Conservation (phyloP, 2,329 filamentous ascomycete species). For the Colletotrichum sp. region DNA sequence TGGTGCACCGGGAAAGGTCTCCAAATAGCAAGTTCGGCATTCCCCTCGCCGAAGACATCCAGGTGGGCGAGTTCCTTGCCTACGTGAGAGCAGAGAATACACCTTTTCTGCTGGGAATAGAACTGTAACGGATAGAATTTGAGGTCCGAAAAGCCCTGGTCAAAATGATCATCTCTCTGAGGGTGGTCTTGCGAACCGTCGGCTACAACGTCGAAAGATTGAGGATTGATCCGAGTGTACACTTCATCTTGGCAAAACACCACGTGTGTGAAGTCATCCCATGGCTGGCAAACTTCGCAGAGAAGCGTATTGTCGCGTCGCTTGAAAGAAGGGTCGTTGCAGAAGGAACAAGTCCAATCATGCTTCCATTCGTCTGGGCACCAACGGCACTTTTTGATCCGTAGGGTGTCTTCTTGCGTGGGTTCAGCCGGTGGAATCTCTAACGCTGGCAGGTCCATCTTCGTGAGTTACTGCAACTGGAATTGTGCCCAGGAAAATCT, state of each 20-base stretch:
- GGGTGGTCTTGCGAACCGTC: not conserved
- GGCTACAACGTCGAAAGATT: not conserved
- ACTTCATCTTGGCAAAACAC: not conserved
- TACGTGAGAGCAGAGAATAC: not conserved
- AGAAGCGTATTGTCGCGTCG: not conserved
- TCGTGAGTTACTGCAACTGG: accelerated
- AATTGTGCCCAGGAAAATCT: not conserved
- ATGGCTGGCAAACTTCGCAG: not conserved
- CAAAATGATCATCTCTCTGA: not conserved
- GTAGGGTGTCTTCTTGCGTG: not conserved
- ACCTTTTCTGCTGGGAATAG: not conserved
- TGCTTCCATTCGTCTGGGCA: not conserved
- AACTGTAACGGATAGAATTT: not conserved
- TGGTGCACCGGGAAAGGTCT: not conserved
- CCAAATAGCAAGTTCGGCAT: not conserved
- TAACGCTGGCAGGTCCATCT: not conserved
- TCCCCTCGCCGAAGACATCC: not conserved
- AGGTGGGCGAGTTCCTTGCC: not conserved
- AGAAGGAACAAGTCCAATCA: not conserved
- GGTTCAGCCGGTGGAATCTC: not conserved
- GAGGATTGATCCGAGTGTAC: accelerated
- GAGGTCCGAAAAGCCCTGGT: not conserved
- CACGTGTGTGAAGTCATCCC: not conserved
- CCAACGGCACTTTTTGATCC: not conserved
- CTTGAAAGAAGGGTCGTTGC: not conserved